Evolutionary conservation across 352 stramenopile genomes (phyloP).

Genomic region (Pythium graminicola): DNA sequence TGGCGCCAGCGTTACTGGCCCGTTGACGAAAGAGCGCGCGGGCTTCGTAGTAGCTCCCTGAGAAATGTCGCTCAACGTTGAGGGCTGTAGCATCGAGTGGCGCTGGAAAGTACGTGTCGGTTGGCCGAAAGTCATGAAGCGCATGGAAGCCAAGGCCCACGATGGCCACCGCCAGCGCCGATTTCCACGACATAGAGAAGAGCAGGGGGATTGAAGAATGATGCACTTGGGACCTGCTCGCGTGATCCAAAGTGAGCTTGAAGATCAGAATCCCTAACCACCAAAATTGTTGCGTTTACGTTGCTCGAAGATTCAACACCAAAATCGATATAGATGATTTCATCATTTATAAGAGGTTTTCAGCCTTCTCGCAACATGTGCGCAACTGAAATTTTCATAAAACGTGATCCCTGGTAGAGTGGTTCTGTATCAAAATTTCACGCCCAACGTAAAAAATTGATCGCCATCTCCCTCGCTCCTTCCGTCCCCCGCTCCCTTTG

Average conservation of each 20-base stretch:
- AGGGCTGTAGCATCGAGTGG: conserved; percentile 14
- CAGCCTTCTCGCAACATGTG: background rate
- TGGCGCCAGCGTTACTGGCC: conserved; percentile 14
- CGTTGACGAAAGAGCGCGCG: conserved; percentile 50
- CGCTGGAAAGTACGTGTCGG: conserved; percentile 33
- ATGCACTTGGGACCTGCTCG: background rate
- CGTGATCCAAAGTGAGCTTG: conserved; percentile 2
- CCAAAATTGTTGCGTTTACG: background rate
- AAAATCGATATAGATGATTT: background rate
- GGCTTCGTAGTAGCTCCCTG: conserved; percentile 57
- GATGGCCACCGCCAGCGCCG: conserved; percentile 6
- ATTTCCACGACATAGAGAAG: conserved; percentile 6
- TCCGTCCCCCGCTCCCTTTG: background rate
- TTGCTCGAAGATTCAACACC: background rate
- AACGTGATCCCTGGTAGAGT: background rate
- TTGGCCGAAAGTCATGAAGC: conserved; percentile 42
- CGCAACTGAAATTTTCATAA: background rate
- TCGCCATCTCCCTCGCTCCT: background rate
- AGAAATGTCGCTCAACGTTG: conserved; percentile 39
- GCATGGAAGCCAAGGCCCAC: conserved; percentile 25
- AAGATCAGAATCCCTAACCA: conserved; percentile 4
- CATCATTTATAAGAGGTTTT: background rate
- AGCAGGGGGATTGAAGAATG: background rate
- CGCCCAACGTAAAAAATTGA: too few relatives aligned
- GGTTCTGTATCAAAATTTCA: background rate